Evolutionary conservation across 805 yeast genomes (phyloP), one percentile per base, ranked within the genome.

Genomic region (Soucietia sequanensis): DNA sequence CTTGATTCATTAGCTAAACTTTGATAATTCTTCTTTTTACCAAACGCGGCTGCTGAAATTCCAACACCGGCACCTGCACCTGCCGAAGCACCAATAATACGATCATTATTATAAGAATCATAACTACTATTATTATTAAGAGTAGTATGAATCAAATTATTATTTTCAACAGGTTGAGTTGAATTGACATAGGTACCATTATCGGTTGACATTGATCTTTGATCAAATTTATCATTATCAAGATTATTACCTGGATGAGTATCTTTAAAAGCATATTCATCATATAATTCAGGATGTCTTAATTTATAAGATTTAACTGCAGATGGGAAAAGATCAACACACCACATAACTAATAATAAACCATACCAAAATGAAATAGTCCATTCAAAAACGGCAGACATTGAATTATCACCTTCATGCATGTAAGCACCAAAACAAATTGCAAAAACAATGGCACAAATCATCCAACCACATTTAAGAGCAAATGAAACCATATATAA

Each of bases 311-410:
- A 60, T 34, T 56, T 60, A 25, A 60, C 51, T 1, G 80, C 75
- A 14, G 84, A 81, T 1, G 88, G 82, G 47, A 74, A 71, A 45
- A 89, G 70, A 54, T 91, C 97, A 40, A 76, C 70, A 2, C 84
- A 64, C 56, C 90, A 69, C 37, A 81, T 62, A 4, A 81, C 52
- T 44, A 81, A 75, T 41, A 84, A 67, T 22, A 81, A 48, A 3
- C 95, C 93, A 54, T 84, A 90, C 79, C 86, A 81, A 60, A 81
- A 90, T n/a, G 91, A 80, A 27, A 90, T 60, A 3, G 80, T 54
- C 98, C 98, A 91, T 60, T 91, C 98, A 53, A 84, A 78, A 14
- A 70, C 65, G 0, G 89, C 89, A 26, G 80, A 70, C 21, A 72
- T 64, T 43, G 72, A 65, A 24, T 61, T 50, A 6, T 61, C 49